phyloP scores from a whole-genome alignment of 2,329 filamentous ascomycete species.

The Neopestalotiopsis sp. region DNA sequence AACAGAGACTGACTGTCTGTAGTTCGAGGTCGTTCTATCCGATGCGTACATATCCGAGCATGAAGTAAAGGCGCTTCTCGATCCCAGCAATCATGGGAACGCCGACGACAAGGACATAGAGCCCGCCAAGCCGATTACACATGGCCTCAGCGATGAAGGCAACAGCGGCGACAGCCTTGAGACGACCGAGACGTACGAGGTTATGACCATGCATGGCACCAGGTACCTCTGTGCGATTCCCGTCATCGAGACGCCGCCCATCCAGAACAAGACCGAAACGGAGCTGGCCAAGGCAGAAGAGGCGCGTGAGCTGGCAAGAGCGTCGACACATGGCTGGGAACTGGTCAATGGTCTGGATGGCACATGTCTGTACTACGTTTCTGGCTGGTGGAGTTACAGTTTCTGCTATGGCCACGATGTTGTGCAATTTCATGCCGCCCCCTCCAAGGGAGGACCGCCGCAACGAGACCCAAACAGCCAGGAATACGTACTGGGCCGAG shows the following conservation, averaged over 20 bases:
- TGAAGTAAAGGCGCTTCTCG: slow-evolving; percentile 68
- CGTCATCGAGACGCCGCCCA: slow-evolving; percentile 60
- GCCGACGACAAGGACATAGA: slow-evolving; percentile 36
- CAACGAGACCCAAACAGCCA: slow-evolving; percentile 76
- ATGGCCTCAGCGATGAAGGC: slow-evolving; percentile 20
- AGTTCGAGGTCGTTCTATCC: slow-evolving; percentile 84
- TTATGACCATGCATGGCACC: slow-evolving; percentile 72
- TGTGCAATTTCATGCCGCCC: slow-evolving; percentile 86
- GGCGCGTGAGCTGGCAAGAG: slow-evolving; percentile 78
- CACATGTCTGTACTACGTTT: slow-evolving; percentile 79
- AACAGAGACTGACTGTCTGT: slow-evolving; percentile 12
- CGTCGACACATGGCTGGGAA: slow-evolving; percentile 79
- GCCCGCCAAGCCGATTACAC: slow-evolving; percentile 28
- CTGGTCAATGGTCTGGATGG: slow-evolving; percentile 78
- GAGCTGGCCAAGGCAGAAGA: slow-evolving; percentile 74
- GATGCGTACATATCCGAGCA: slow-evolving; percentile 73
- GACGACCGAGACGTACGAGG: slow-evolving; percentile 65
- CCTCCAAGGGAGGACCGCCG: slow-evolving; percentile 74
- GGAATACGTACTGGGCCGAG: slow-evolving; percentile 78
- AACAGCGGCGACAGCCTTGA: slow-evolving; percentile 37
- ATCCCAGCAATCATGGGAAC: slow-evolving; percentile 39
- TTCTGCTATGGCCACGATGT: slow-evolving; percentile 91
- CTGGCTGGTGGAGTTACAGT: slow-evolving; percentile 95
- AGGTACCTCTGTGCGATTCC: slow-evolving; percentile 88
- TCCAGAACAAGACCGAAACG: slow-evolving; percentile 69